Evolutionary conservation across 805 yeast genomes (phyloP), one percentile per base, ranked within the genome.

Genomic region (Saturnispora gosingensis): DNA sequence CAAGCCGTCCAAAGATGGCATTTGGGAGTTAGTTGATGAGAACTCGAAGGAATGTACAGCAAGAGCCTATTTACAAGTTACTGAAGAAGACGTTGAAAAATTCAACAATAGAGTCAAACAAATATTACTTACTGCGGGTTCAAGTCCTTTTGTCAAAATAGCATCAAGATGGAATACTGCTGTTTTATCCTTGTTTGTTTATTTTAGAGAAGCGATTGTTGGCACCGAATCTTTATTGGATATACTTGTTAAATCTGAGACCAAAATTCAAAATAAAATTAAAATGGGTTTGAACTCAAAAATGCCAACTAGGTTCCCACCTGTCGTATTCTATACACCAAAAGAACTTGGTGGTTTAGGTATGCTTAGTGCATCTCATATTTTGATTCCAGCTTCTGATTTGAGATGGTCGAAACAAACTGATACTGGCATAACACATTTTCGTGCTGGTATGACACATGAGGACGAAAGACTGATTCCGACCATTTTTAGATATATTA

Each of bases 251-350:
- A 88, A 85, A 61, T 80, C 95, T 58, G 99, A 93, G 62, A 90
- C 97, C 0, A 83, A 86, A 61, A 84, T 93, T 44, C 99, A 93
- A 68, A 93, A 90, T 50, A 76, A 96, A 57, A 96, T 93, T 18
- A 93, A 93, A 64, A 78, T 91, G 71, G 99, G 99, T 0, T 74
- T 93, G 54, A 93, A 93, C 61, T 91, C 98, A 13, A 93, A 93
- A 67, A 93, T 93, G 99, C 99, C 99, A 0, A 83, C 97, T 0
- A 75, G 99, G 51, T 93, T 93, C 69, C 99, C 99, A 3, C 99
- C 99, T 0, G 97, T 97, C 3, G 99, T 93, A 0, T 93, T 93
- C 61, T 93, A 93, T 64, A 89, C 99, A 0, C 99, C 99, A 0
- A 91, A 90, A 59, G 99, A 93, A 65, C 70, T 93, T 3, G 99